Evolutionary conservation across 2,329 filamentous ascomycete genomes (phyloP), one percentile per base, ranked within the genome.

Genomic region (Colletotrichum karsti): DNA sequence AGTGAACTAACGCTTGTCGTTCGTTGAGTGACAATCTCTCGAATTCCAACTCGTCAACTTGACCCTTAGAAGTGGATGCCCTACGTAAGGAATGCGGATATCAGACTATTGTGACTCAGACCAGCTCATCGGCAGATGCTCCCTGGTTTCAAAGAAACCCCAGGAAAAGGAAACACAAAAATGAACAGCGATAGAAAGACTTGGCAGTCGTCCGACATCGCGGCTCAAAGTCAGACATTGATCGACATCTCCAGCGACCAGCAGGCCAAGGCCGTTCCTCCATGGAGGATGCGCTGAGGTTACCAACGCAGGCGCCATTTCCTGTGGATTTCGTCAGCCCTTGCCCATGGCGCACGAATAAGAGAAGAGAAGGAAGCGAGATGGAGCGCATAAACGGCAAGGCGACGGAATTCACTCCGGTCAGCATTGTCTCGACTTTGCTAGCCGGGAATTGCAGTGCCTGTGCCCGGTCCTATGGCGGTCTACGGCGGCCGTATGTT

Each of bases 281-380:
- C 15, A 46, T 58, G n/a, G 42, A 42, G 42, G 50, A 30, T n/a
- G 24, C 20, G 42, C 20, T 22, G 15, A 13, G 42, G 5, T 10
- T 35, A n/a, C 33, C 24, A 18, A 26, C 50, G 20, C 7, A 26
- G 30, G 44, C 26, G 15, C 18, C 15, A 60, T 53, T 26, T 53
- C 28, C 56, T 65, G 22, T 22, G 26, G 59, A 61, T 44, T 61
- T 65, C 37, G 46, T 65, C 56, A 65, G 62, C 56, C 44, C 22
- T n/a, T 44, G 26, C 9, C 48, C 15, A 22, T 39, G 22, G 28
- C 56, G 37, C 12, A 28, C 13, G 48, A 35, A 60, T 39, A 54
- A 37, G 44, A 28, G 39, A 54, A 24, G 26, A 37, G n/a, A 30
- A 44, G 39, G 63, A 46, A 65, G 42, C n/a, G n/a, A n/a, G n/a